These are phyloP conservation scores for Sanghuangporus weigelae DNA, from an alignment of 1,284 basidiomycete species.

Conservation along the genomic window DNA sequence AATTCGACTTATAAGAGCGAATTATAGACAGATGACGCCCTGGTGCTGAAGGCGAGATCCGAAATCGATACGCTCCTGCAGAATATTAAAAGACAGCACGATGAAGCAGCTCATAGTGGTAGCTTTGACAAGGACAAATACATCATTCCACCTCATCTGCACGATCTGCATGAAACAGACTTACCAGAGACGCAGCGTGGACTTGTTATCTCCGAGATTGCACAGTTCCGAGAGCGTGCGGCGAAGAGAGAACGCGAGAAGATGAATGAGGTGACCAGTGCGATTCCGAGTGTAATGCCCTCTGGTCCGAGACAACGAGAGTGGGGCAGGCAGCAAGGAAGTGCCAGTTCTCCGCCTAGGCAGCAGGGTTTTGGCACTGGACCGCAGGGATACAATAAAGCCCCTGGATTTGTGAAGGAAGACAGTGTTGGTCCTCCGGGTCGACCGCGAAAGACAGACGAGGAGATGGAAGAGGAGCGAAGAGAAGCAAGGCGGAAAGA, in stretches of 20 bases:
- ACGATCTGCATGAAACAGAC: slow-evolving; percentile 92
- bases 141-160: slow-evolving; percentile 89
- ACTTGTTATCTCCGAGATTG: slow-evolving; percentile 91
- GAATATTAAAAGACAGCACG: slow-evolving; percentile 58
- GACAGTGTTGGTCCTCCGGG: slow-evolving; percentile 25
- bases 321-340: slow-evolving; percentile 62
- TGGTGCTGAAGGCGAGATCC: slow-evolving; percentile 46
- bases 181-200: slow-evolving; percentile 94
- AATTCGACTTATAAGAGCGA: slow-evolving; percentile 13
- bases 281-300: slow-evolving; percentile 35
- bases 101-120: slow-evolving; percentile 60
- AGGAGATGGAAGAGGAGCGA: slow-evolving; percentile 76
- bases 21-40: slow-evolving; percentile 55
- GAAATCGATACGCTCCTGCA: slow-evolving; percentile 52
- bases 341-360: slow-evolving; percentile 28
- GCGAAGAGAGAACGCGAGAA: slow-evolving; percentile 85
- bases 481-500: slow-evolving; percentile 69
- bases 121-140: slow-evolving; percentile 74
- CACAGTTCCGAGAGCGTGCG: slow-evolving; percentile 84
- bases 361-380: slow-evolving; percentile 55
- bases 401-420: slow-evolving; percentile 75
- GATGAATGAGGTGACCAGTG: slow-evolving; percentile 43
- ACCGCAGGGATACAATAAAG: slow-evolving; percentile 70
- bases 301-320: slow-evolving; percentile 71
- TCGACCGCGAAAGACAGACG: slow-evolving; percentile 66